Evolutionary conservation across 495 filamentous ascomycete genomes (phyloP), one percentile per base, ranked within the genome.

Genomic region (Diplogelasinospora grovesii): DNA sequence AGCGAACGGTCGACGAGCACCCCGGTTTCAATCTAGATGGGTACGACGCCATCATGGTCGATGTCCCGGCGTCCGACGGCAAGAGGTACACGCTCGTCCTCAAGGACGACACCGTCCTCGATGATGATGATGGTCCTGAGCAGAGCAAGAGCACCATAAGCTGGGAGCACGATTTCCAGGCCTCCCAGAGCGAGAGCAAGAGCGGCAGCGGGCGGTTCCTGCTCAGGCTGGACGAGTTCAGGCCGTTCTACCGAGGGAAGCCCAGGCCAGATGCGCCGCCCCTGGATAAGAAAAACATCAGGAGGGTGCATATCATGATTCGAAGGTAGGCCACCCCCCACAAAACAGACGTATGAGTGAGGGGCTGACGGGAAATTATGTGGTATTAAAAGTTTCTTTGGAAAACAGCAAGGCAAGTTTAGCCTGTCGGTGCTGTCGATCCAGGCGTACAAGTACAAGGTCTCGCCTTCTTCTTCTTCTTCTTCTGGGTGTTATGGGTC

Each of bases 1-100:
- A 89, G 48, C 75, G 82, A 19, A 85, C 85, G 8, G 65, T 65
- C n/a, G 65, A 68, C 10, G 8, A 5, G n/a, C 28, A 10, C 54
- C 61, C 0, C 41, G 51, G 30, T 3, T 83, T 79, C 77, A 67
- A 86, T 49, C 53, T 85, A 6, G 64, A 68, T 5, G 46, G 25
- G 10, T 79, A 75, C 39, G 65, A 76, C 18, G 80, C 80, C 0
- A 37, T 85, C 0, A 32, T 45, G 5, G 20, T 63, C 3, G 35
- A 39, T 33, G 39, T 60, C 22, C 43, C 31, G 10, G n/a, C 22
- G 23, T 39, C 38, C 22, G 48, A 59, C 26, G 65, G 63, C 11
- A 86, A 82, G 50, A 56, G 56, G 8, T 92, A 89, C 54, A 86
- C 84, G 0, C 56, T 93, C 32, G 75, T 77, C 1, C 42, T 94